phyloP scores from a whole-genome alignment of 1,284 basidiomycete species.

The Mycena citricolor region DNA sequence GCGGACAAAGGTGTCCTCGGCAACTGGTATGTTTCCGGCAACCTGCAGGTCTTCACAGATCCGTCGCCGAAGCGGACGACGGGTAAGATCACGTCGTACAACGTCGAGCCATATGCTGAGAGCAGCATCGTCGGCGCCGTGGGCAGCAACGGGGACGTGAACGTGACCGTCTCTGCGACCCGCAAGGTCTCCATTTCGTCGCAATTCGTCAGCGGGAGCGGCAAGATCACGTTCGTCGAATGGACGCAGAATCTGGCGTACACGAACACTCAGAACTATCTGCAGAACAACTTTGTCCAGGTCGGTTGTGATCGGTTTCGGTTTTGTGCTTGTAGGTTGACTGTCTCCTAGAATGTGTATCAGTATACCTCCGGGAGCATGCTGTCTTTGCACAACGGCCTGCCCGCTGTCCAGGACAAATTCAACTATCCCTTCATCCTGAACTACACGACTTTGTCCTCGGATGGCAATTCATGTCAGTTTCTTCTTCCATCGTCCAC shows the following conservation, averaged over 20 bases:
- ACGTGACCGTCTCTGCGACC: constrained; percentile 54
- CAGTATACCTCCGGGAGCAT: constrained; percentile 59
- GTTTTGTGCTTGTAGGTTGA: not conserved
- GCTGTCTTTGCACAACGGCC: constrained; percentile 60
- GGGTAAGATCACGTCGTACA: constrained; percentile 61
- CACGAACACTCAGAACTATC: constrained; percentile 54
- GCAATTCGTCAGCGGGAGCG: constrained; percentile 58
- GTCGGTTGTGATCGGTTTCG: constrained; percentile 32
- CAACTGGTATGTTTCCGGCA: constrained; percentile 78
- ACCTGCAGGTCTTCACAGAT: constrained; percentile 69
- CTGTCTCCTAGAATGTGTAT: constrained; percentile 46
- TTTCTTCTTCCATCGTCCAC: constrained; percentile 6
- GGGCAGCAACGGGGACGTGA: constrained; percentile 44
- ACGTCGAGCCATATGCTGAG: constrained; percentile 54
- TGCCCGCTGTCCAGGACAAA: constrained; percentile 49
- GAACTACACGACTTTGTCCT: constrained; percentile 50
- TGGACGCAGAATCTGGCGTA: constrained; percentile 56
- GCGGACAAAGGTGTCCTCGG: constrained; percentile 60
- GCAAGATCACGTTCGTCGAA: constrained; percentile 48
- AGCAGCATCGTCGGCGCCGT: constrained; percentile 49
- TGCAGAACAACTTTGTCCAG: constrained; percentile 49
- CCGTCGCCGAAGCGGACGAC: constrained; percentile 61
- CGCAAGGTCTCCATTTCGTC: constrained; percentile 56
- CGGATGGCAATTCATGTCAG: constrained; percentile 52
- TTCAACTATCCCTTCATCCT: constrained; percentile 69